Evolutionary conservation across 2,329 filamentous ascomycete genomes (phyloP).

Genomic region (Alternaria atra): DNA sequence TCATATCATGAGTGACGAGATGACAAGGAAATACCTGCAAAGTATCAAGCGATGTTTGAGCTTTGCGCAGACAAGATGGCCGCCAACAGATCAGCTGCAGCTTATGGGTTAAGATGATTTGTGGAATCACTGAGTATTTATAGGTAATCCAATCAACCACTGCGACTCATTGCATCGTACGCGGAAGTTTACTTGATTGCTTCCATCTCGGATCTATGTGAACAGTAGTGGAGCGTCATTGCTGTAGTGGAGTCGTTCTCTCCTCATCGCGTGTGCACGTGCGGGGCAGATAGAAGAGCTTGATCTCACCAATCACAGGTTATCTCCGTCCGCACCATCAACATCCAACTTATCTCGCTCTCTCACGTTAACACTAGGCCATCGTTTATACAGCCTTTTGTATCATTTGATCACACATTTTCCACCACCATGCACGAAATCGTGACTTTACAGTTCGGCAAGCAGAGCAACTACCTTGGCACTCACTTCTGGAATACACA

Average conservation of each 20-base stretch:
- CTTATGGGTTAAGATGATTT: constrained; percentile 77
- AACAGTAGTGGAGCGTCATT: background rate
- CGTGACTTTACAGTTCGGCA: constrained; percentile 90
- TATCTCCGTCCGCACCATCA: background rate
- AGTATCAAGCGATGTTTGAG: constrained; percentile 97
- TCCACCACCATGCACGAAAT: constrained; percentile 84
- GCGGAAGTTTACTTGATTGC: background rate
- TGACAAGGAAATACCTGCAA: constrained; percentile 93
- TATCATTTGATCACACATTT: too few species aligned
- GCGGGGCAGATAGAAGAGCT: constrained; percentile 28
- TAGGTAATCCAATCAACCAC: background rate
- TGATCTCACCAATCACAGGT: constrained; percentile 16
- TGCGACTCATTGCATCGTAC: background rate
- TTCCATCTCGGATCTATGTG: background rate
- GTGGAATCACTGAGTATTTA: background rate
- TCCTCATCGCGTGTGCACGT: constrained; percentile 35
- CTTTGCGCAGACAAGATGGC: constrained; percentile 97
- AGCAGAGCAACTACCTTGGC: constrained; percentile 89
- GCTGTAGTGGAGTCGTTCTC: background rate
- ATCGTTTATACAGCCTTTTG: background rate
- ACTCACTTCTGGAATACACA: constrained; percentile 99
- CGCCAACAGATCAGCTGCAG: constrained; percentile 89
- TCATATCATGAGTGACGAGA: constrained; percentile 97
- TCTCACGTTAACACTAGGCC: background rate
- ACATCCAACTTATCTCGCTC: background rate